These are phyloP conservation scores for Excoecaria cochinchinensis DNA, from an alignment of 345 rosid species.

Conservation along the genomic window DNA sequence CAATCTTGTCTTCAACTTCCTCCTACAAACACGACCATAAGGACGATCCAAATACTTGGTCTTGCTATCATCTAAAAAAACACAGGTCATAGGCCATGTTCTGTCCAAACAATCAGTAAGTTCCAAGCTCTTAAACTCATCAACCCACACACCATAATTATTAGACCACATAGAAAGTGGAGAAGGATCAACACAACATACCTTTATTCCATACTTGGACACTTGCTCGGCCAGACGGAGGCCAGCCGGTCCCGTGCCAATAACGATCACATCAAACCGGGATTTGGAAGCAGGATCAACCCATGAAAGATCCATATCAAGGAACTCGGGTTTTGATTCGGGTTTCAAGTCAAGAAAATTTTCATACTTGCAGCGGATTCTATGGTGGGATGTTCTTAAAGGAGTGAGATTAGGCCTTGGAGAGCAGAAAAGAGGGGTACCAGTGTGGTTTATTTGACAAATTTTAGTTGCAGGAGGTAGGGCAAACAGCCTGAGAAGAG, in stretches of 20 bases:
- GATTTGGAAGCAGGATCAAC: constrained; percentile 31
- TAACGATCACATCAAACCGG: constrained; percentile 50
- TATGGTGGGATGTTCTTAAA: constrained; percentile 12
- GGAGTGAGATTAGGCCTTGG: constrained; percentile 3
- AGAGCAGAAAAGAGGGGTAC: constrained; percentile 10
- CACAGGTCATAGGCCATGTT: constrained; percentile 56
- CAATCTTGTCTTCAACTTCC: constrained; percentile 40
- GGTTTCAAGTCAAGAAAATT: constrained; percentile 53
- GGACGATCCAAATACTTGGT: constrained; percentile 57
- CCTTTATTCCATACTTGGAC: constrained; percentile 47
- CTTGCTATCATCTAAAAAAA: constrained; percentile 40
- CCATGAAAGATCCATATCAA: constrained; percentile 47
- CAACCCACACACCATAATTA: constrained; percentile 76
- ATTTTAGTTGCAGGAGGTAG: constrained; percentile 18
- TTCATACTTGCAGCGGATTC: constrained; percentile 39
- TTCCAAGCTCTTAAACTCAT: constrained; percentile 59
- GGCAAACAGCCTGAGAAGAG: constrained; percentile 24
- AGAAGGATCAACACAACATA: constrained; percentile 67
- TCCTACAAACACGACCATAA: constrained; percentile 55
- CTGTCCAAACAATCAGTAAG: constrained; percentile 54
- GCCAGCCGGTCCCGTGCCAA: constrained; percentile 73
- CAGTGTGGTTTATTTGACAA: constrained; percentile 14
- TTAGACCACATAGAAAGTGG: constrained; percentile 63
- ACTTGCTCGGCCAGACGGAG: constrained; percentile 65
- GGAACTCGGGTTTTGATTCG: constrained; percentile 29